Conservation (phyloP, 176 grass and related monocot species). For the Triticum urartu region DNA sequence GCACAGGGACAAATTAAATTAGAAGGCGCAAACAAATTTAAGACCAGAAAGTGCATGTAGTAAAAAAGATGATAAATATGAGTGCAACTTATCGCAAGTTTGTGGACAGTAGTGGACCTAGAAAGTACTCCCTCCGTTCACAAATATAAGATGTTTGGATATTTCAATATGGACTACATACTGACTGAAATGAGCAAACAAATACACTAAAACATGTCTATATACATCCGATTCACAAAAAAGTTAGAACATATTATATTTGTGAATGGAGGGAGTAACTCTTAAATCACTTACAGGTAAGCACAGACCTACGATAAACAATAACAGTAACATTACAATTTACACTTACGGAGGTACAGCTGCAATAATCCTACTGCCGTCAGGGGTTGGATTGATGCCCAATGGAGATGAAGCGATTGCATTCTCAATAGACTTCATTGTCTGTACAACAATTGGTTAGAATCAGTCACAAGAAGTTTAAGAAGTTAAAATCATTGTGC, state of each 20-base stretch:
- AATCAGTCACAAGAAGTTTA: constrained; percentile 13
- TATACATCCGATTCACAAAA: too few species aligned
- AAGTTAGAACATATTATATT: too few species aligned
- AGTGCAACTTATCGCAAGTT: not conserved
- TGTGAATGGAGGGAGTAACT: not conserved
- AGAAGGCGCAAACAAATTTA: constrained; percentile 15
- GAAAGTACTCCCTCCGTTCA: not conserved
- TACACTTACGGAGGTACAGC: constrained; percentile 72
- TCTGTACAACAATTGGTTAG: constrained; percentile 38
- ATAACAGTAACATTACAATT: not conserved
- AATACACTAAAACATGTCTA: too few species aligned
- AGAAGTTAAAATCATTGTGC: not conserved
- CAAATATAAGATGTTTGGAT: too few species aligned
- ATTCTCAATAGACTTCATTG: constrained; percentile 80
- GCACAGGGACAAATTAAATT: constrained; percentile 34
- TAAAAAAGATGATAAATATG: not conserved
- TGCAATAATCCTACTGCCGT: constrained; percentile 80
- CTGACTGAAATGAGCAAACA: too few species aligned
- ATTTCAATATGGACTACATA: too few species aligned
- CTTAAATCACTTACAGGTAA: not conserved
- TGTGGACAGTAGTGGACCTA: not conserved
- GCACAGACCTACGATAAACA: not conserved
- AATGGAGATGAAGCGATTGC: constrained; percentile 82
- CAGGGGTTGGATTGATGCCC: constrained; percentile 82
- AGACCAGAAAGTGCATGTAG: not conserved